A percentile compares a stretch with the other conserved stretches of the same genome.
Evolutionary conservation across 495 filamentous ascomycete species (phyloP).

Genomic region (Hamigera avellanea): DNA sequence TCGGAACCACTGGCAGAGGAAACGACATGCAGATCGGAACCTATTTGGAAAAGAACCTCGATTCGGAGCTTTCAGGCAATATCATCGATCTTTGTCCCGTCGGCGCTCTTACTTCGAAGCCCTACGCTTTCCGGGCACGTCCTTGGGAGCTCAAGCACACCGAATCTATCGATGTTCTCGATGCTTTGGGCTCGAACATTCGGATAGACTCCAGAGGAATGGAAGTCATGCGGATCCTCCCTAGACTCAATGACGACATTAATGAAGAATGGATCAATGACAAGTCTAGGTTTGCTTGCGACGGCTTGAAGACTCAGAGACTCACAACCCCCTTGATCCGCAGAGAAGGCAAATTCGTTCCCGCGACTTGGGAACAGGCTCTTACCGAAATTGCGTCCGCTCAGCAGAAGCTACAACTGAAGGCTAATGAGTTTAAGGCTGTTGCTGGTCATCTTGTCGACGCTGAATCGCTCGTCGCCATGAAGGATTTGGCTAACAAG

Average conservation of each 20-base stretch:
- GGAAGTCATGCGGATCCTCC: constrained; percentile 90
- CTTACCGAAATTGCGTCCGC: constrained; percentile 72
- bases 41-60: constrained; percentile 82
- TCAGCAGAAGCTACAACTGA: constrained; percentile 60
- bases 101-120: constrained; percentile 90
- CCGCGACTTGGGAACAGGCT: constrained; percentile 89
- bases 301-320: constrained; percentile 91
- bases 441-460: constrained; percentile 86
- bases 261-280: constrained; percentile 99
- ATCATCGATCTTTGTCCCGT: constrained; percentile 98
- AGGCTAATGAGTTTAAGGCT: constrained; percentile 89
- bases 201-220: constrained; percentile 86
- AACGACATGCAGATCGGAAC: constrained; percentile 98
- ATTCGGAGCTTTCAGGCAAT: constrained; percentile 91
- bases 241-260: constrained; percentile 89
- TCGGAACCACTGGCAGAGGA: constrained; percentile 87
- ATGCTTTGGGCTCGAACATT: constrained; percentile 89
- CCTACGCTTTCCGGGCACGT: constrained; percentile 91
- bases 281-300: constrained; percentile 92
- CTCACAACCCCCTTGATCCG: constrained; percentile 87
- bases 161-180: constrained; percentile 88
- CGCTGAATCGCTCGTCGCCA: constrained; percentile 82
- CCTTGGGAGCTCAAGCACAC: constrained; percentile 93
- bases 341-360: constrained; percentile 75
- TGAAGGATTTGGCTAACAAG: constrained; percentile 94